These are phyloP conservation scores for Aurifilum marmelostoma DNA, from an alignment of 2,329 filamentous ascomycete genomes.

Conservation along the genomic window DNA sequence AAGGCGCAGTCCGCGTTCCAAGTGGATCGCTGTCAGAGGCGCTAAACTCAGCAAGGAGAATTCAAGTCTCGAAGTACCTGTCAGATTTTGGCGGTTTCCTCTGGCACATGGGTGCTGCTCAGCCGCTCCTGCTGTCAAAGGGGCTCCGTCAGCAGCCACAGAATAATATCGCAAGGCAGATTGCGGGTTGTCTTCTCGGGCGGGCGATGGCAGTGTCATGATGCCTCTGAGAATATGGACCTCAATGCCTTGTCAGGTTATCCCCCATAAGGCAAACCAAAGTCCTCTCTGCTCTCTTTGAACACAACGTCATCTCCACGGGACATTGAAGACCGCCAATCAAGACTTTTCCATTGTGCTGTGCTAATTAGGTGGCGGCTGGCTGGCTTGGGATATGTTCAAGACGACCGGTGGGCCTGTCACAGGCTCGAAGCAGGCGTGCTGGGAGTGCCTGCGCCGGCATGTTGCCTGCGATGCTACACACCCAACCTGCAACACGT, in stretches of 20 bases:
- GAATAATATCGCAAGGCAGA: background rate
- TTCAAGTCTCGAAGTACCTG: slow-evolving; percentile 4
- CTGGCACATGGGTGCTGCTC: background rate
- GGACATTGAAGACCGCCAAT: background rate
- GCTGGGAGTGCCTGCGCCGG: slow-evolving; percentile 15
- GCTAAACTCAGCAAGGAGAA: slow-evolving; percentile 11
- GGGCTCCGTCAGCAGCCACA: background rate
- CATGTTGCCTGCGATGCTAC: slow-evolving; percentile 1
- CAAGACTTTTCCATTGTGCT: no score
- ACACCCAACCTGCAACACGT: slow-evolving; percentile 2
- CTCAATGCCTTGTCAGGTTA: background rate
- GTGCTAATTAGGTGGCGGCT: no score
- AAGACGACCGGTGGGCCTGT: background rate
- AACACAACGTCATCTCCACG: background rate
- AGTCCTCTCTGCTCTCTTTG: background rate
- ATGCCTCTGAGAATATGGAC: background rate
- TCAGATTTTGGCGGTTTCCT: background rate
- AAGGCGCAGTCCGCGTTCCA: background rate
- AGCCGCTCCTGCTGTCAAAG: background rate
- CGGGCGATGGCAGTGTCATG: background rate
- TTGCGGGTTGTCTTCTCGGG: background rate
- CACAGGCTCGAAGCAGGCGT: background rate
- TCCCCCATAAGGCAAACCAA: background rate
- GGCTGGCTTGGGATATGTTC: background rate
- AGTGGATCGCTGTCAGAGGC: background rate